A percentile compares a stretch with the other conserved stretches of the same genome.
Evolutionary conservation across 1,284 basidiomycete species (phyloP).

Genomic region (Athelia psychrophila): DNA sequence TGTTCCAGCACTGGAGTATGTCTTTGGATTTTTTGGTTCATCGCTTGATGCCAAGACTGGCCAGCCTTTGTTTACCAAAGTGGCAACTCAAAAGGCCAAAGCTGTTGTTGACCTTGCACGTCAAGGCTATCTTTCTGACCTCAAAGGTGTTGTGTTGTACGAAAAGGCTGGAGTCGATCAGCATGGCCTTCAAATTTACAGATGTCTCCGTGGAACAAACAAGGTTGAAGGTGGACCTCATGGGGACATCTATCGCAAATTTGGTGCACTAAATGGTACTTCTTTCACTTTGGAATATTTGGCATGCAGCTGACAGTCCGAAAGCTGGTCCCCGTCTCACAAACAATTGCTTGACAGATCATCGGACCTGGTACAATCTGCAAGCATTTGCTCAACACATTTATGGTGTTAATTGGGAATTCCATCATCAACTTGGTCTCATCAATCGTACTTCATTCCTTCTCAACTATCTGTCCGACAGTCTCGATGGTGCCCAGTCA

Average conservation of each 20-base stretch:
- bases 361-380: constrained; percentile 19
- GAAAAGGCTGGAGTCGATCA: constrained; percentile 13
- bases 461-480: constrained; percentile 20
- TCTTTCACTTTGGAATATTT: background rate
- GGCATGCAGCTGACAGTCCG: background rate
- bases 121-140: constrained; percentile 18
- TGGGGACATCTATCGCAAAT: constrained; percentile 21
- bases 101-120: constrained; percentile 16
- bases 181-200: constrained; percentile 9
- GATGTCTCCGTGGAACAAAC: constrained; percentile 15
- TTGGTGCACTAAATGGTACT: constrained; percentile 18
- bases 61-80: constrained; percentile 5
- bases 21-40: constrained; percentile 5
- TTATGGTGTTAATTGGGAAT: background rate
- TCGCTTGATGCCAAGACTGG: background rate
- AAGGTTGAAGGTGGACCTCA: constrained; percentile 20
- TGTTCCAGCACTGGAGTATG: constrained; percentile 7
- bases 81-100: constrained; percentile 11
- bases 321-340: constrained; percentile 18
- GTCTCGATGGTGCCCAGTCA: constrained; percentile 12
- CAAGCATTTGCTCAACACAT: constrained; percentile 19
- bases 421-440: constrained; percentile 3
- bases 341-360: constrained; percentile 19
- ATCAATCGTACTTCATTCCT: constrained; percentile 20
- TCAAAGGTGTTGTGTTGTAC: constrained; percentile 13